phyloP scores from a whole-genome alignment of 2,329 filamentous ascomycete genomes.

The Colletotrichum brevisporum region DNA sequence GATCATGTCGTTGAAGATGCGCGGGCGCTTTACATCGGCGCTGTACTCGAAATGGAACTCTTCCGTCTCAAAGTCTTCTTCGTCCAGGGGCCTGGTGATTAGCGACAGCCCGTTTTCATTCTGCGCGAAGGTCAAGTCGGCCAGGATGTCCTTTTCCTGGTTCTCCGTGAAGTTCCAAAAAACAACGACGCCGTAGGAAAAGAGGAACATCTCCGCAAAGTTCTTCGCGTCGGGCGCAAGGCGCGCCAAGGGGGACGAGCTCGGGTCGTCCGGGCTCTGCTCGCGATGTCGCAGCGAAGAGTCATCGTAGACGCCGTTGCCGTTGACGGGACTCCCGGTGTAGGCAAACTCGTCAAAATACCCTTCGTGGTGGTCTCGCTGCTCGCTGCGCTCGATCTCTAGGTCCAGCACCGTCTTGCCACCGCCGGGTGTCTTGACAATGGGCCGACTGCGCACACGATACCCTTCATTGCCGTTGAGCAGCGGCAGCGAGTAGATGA shows the following conservation, averaged over 20 bases:
- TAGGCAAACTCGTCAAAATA: conserved; percentile 85
- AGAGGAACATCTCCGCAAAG: conserved; percentile 97
- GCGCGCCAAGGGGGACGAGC: conserved; percentile 67
- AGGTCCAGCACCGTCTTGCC: conserved; percentile 94
- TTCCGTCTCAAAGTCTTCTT: conserved; percentile 96
- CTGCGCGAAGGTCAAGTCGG: conserved; percentile 91
- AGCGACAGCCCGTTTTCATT: conserved; percentile 76
- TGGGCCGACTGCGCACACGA: conserved; percentile 88
- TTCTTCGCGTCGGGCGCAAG: conserved; percentile 80
- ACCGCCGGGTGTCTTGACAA: conserved; percentile 88
- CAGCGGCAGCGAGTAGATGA: conserved; percentile 92
- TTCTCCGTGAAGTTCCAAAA: conserved; percentile 99
- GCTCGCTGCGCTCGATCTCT: conserved; percentile 95
- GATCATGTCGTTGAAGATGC: conserved; percentile 99
- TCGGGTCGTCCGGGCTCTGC: conserved; percentile 55
- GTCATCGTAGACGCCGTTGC: conserved; percentile 45
- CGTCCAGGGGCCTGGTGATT: conserved; percentile 83
- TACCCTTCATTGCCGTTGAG: conserved; percentile 90
- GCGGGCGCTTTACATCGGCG: conserved; percentile 83
- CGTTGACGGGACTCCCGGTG: conserved; percentile 51
- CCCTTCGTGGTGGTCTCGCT: conserved; percentile 89
- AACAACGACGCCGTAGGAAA: conserved; percentile 96
- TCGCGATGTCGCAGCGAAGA: conserved; percentile 44
- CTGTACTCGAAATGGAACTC: conserved; percentile 99
- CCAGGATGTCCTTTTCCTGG: conserved; percentile 96